Conservation (phyloP, 1,284 basidiomycete species). For the Amylostereum chailletii region DNA sequence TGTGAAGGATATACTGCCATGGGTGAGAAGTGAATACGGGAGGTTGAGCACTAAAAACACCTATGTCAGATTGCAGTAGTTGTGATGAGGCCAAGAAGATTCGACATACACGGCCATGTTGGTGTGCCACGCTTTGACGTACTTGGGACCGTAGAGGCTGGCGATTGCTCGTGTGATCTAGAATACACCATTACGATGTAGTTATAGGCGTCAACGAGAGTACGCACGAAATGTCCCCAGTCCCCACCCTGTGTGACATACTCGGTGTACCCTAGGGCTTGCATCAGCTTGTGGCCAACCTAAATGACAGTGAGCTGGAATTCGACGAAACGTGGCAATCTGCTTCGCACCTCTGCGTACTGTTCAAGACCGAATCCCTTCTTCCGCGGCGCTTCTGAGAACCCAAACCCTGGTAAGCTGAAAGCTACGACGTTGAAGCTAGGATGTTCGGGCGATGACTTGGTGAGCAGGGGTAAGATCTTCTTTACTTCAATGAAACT, state of each 20-base stretch:
- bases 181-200: background rate
- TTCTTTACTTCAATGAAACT: constrained; percentile 48
- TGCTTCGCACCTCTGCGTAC: constrained; percentile 21
- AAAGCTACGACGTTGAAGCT: constrained; percentile 51
- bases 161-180: constrained; percentile 24
- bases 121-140: constrained; percentile 28
- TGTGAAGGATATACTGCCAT: constrained; percentile 8
- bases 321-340: constrained; percentile 5
- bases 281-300: constrained; percentile 37
- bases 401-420: constrained; percentile 48
- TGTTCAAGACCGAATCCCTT: constrained; percentile 24
- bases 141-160: constrained; percentile 19
- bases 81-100: background rate
- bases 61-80: background rate
- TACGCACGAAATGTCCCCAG: constrained; percentile 27
- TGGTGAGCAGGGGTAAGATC: constrained; percentile 39
- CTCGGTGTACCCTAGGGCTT: constrained; percentile 34
- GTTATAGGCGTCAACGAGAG: background rate
- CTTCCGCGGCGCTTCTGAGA: constrained; percentile 35
- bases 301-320: constrained; percentile 6
- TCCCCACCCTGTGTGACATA: constrained; percentile 41
- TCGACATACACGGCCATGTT: constrained; percentile 22
- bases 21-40: background rate
- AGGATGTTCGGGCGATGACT: constrained; percentile 31
- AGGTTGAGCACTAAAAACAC: background rate